Base-by-base conservation (phyloP, 495 filamentous ascomycete genomes). In the Tuber indicum region DNA sequence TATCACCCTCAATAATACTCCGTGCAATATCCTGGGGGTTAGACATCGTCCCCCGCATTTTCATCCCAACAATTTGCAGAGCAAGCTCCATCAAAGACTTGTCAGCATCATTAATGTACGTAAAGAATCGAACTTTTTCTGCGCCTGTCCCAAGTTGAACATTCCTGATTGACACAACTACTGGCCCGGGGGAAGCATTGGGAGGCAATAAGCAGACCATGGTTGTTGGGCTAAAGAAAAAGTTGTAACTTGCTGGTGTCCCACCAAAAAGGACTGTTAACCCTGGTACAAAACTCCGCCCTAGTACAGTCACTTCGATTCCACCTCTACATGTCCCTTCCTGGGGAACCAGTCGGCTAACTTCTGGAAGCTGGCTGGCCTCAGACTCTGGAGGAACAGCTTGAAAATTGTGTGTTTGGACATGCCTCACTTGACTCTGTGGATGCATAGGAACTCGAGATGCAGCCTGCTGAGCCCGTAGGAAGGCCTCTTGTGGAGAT, bases 201-300 rank as follows among this genome's bases (percentile, higher is more conserved):
- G 94, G 93, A 39, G 95, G 95, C 0, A 94, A 87, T 47, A 94
- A 85, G 82, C 93, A 97, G 62, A 96, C 92, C n/a, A 97, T 86
- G 32, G 91, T 92, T 69, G 89, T 91, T 73, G 92, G 89, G 39
- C 92, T 92, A 91, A 93, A 97, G 81, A 87, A 96, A 1, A 92
- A 93, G 17, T 92, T 95, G 16, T 91, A 92, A 1, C 90, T 91
- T 16, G 95, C 94, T 47, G 89, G 86, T 6, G 87, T 88, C 70
- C 93, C 90, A 26, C 94, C 94, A 84, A 98, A 98, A 80, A 94
- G 91, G 75, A 97, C 93, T 74, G 93, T 92, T 82, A 95, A 88
- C 8, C 92, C 93, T 70, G 91, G 89, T 49, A 88, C 89, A 80
- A 97, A 97, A 36, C 90, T 90, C 79, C 89, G 91, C 9, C 95